These are phyloP conservation scores for Saccharomycopsis fibuligera DNA, from an alignment of 805 yeast species.

Conservation along the genomic window DNA sequence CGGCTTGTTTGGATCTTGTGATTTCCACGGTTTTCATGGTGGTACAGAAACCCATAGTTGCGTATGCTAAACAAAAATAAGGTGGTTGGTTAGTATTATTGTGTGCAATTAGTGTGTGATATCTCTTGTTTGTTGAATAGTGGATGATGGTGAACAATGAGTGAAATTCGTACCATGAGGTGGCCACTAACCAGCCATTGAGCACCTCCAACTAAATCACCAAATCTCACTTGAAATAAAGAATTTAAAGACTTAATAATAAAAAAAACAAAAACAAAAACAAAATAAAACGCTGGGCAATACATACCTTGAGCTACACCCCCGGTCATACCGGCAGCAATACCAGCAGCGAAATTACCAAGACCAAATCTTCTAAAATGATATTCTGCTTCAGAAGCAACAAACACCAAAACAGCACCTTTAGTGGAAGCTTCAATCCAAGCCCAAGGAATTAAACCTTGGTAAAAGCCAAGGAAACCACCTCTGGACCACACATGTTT, in stretches of 20 bases:
- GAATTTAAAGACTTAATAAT: background rate
- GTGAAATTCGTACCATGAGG: no score
- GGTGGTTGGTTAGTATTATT: no score
- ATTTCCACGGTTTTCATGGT: conserved; percentile 99
- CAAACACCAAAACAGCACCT: conserved; percentile 92
- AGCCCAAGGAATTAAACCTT: conserved; percentile 98
- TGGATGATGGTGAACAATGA: no score
- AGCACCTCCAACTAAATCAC: no score
- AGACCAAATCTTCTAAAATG: conserved; percentile 58
- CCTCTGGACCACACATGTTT: conserved; percentile 88
- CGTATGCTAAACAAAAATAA: conserved; percentile 48
- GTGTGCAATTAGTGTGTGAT: no score
- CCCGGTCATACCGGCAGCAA: conserved; percentile 92
- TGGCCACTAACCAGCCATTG: no score
- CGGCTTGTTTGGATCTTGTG: conserved; percentile 77
- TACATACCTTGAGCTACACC: conserved; percentile 71
- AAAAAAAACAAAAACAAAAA: no score
- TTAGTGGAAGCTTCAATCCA: conserved; percentile 99
- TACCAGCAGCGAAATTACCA: conserved; percentile 75
- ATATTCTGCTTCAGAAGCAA: conserved; percentile 88
- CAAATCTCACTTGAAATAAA: background rate
- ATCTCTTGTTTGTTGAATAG: no score
- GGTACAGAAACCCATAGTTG: conserved; percentile 97
- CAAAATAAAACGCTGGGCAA: background rate
- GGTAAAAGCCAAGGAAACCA: conserved; percentile 87